Base-by-base conservation (phyloP, 129 eudicot genomes). In the Arctium lappa region DNA sequence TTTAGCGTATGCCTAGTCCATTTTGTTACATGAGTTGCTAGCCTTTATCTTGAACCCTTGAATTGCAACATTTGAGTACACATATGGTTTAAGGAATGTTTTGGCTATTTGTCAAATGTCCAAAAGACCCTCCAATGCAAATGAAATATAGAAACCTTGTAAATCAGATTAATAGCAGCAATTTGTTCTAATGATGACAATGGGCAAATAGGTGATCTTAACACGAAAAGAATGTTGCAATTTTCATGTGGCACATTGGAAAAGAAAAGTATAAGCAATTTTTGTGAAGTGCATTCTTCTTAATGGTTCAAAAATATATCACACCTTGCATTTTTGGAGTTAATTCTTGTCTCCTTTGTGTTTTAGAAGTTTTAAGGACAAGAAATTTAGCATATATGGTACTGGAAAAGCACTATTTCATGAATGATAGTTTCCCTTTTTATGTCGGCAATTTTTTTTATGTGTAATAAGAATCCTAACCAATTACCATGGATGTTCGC, bases 221-320 rank as follows among this genome's bases (percentile, higher is more conserved):
- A 9, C 9, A 5, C 53, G 36, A 9, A 18, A 60, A 7, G 81
- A 60, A 60, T 62, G 9, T 74, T 36, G 34, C 71, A 36, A 36
- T 60, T 62, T 62, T 66, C 39, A 65, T 27, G 7, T n/a, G 75
- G 30, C 4, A 38, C 68, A 10, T 53, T 12, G 39, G 73, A 39
- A 62, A 77, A 36, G 11, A 29, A 62, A 60, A 60, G 31, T 62
- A 62, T 40, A 62, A 15, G 73, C 33, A 65, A 18, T 66, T 78
- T 42, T 78, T 74, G 37, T 78, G 62, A 5, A 53, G 33, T 16
- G 80, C 80, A n/a, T 76, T 30, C 32, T 62, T 77, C 72, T 77
- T 60, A 60, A 60, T 34, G 81, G 62, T 65, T 15, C 29, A 65
- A 34, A 78, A 27, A 77, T 22, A 46, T 31, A 13, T 27, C 32